Evolutionary conservation across 1,139 yeast genomes (phyloP).

Genomic region (Taiozyma sp.): DNA sequence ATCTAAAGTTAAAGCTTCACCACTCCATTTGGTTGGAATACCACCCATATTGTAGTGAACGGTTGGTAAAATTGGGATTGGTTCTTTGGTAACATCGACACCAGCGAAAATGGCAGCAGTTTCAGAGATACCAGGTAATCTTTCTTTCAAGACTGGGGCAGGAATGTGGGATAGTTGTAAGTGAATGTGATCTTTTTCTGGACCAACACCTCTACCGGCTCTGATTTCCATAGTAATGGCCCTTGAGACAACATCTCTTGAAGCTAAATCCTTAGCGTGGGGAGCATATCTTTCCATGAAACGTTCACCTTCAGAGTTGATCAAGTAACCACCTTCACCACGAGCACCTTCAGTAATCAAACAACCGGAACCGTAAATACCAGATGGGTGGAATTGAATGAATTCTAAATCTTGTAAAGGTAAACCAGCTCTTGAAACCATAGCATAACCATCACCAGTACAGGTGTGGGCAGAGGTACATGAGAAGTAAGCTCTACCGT

Average conservation of each 20-base stretch:
- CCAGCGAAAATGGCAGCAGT: slow-evolving; percentile 98
- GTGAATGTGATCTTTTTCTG: slow-evolving; percentile 89
- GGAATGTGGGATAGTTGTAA: slow-evolving; percentile 95
- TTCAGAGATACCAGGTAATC: slow-evolving; percentile 99
- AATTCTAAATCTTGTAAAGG: slow-evolving; percentile 97
- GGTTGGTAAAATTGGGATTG: slow-evolving; percentile 97
- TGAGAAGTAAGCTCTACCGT: slow-evolving; percentile 97
- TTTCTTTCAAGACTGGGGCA: slow-evolving; percentile 83
- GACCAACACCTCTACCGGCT: slow-evolving; percentile 99
- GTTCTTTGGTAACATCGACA: slow-evolving; percentile 98
- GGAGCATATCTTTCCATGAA: slow-evolving; percentile 99
- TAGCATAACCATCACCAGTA: slow-evolving; percentile 98
- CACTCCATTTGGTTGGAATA: slow-evolving; percentile 96
- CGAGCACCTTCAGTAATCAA: slow-evolving; percentile 98
- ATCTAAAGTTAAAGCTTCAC: slow-evolving; percentile 84
- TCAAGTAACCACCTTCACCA: slow-evolving; percentile 98
- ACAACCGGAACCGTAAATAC: slow-evolving; percentile 99
- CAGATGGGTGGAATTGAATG: slow-evolving; percentile 99
- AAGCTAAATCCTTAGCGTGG: slow-evolving; percentile 96
- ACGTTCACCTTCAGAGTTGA: slow-evolving; percentile 97
- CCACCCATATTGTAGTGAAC: slow-evolving; percentile 99
- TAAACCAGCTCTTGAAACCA: slow-evolving; percentile 97
- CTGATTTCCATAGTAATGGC: slow-evolving; percentile 98
- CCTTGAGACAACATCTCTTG: slow-evolving; percentile 97
- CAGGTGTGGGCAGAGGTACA: slow-evolving; percentile 99